phyloP scores from a whole-genome alignment of 1,139 yeast genomes.

The Blastobotrys malaysiensis region DNA sequence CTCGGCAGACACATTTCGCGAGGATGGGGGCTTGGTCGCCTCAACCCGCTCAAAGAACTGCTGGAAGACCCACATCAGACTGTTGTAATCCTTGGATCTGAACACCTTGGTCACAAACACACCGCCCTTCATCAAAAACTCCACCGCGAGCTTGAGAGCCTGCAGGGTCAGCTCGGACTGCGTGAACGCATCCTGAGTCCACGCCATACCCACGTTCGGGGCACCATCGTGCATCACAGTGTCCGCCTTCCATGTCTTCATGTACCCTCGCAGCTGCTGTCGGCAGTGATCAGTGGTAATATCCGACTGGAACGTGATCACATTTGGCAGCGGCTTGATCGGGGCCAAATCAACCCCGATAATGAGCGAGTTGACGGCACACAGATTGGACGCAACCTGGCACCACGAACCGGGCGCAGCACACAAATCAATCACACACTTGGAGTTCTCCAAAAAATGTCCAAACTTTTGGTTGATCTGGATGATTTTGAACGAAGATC shows the following conservation, averaged over 20 bases:
- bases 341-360: conserved; percentile 98
- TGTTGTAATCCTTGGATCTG: conserved; percentile 96
- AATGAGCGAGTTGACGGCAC: conserved; percentile 88
- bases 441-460: conserved; percentile 90
- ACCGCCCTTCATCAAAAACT: conserved; percentile 85
- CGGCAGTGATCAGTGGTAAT: conserved; percentile 98
- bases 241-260: conserved; percentile 99
- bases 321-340: conserved; percentile 88
- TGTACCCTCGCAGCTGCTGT: conserved; percentile 85
- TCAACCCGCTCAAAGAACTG: conserved; percentile 94
- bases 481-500: conserved; percentile 93
- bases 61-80: conserved; percentile 94
- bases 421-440: conserved; percentile 95
- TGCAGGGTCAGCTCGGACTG: conserved; percentile 94
- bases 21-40: conserved; percentile 98
- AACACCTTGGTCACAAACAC: conserved; percentile 96
- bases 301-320: conserved; percentile 91
- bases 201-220: conserved; percentile 97
- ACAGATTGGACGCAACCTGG: conserved; percentile 91
- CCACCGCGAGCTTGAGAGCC: conserved; percentile 92
- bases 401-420: conserved; percentile 99
- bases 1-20: conserved; percentile 98
- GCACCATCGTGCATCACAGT: conserved; percentile 99
- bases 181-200: conserved; percentile 99
- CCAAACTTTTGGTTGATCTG: conserved; percentile 97